Conservation (phyloP, 2,329 filamentous ascomycete species). For the Neurospora sp. region DNA sequence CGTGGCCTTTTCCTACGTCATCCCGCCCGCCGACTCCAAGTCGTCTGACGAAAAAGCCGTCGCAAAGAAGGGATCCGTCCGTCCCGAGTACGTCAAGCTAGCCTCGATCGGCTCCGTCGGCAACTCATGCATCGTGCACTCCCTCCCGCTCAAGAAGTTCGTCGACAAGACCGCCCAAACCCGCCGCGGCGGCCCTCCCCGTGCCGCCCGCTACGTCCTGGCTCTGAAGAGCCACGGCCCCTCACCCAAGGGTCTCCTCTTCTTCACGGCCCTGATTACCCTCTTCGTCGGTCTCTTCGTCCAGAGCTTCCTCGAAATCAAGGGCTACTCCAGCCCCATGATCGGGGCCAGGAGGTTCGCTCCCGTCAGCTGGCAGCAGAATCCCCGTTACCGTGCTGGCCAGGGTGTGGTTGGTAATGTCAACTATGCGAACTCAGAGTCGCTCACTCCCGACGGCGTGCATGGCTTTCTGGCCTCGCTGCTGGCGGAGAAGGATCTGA, state of each 20-base stretch:
- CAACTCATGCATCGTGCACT: constrained; percentile 72
- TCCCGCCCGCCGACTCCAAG: constrained; percentile 28
- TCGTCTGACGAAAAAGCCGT: constrained; percentile 31
- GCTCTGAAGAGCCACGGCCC: constrained; percentile 45
- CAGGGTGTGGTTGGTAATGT: neutral
- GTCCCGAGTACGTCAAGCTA: constrained; percentile 59
- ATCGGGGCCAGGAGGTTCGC: constrained; percentile 47
- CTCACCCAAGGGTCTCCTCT: constrained; percentile 40
- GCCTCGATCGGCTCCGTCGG: constrained; percentile 68
- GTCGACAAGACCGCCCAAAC: constrained; percentile 26
- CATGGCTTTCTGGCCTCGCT: neutral
- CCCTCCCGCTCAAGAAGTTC: constrained; percentile 54
- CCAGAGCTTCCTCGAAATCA: constrained; percentile 55
- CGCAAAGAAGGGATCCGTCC: constrained; percentile 20
- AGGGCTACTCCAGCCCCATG: constrained; percentile 45
- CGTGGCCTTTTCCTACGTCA: constrained; percentile 48
- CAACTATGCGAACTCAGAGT: neutral
- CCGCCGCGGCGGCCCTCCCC: constrained; percentile 30
- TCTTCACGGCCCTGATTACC: constrained; percentile 46
- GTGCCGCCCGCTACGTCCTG: constrained; percentile 60
- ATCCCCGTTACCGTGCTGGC: neutral
- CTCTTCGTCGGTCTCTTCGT: constrained; percentile 53
- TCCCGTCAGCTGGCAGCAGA: constrained; percentile 31
- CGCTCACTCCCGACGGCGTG: neutral
- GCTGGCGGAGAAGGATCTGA: neutral